Evolutionary conservation across 2,329 filamentous ascomycete genomes (phyloP).

Genomic region (Apiospora rasikravindrae): DNA sequence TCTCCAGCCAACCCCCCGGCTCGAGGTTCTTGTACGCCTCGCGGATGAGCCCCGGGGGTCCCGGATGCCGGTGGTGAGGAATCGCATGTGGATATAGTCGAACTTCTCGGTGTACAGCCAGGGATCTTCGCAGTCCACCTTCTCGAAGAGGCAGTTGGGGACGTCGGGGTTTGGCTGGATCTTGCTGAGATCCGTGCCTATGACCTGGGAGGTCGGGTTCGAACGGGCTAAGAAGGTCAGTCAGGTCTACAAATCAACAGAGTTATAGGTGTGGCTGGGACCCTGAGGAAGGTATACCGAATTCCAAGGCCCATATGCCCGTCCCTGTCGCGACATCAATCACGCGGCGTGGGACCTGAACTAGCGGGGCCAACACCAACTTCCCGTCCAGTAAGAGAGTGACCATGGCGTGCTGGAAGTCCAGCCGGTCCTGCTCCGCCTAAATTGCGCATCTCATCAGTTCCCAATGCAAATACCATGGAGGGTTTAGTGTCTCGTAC

Average conservation of each 20-base stretch:
- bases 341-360: background rate
- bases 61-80: conserved; percentile 11
- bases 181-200: conserved; percentile 2
- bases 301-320: background rate
- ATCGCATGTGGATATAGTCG: conserved; percentile 19
- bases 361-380: background rate
- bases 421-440: background rate
- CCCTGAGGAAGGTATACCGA: background rate
- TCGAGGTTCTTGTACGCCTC: conserved; percentile 20
- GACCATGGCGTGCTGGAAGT: background rate
- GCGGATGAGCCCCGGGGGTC: conserved; percentile 18
- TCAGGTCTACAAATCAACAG: too few species aligned
- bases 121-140: conserved; percentile 16
- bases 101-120: conserved; percentile 1
- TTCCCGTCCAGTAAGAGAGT: background rate
- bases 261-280: too few species aligned
- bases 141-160: conserved; percentile 20
- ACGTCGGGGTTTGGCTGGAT: background rate
- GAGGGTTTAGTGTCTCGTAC: background rate
- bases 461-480: too few species aligned
- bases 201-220: conserved; percentile 16
- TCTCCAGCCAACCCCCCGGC: conserved; percentile 21
- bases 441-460: background rate
- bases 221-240: background rate
- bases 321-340: background rate